A percentile compares a stretch with the other conserved stretches of the same genome.
Conservation (phyloP, 2,329 filamentous ascomycete genomes). For the Capronia coronata region DNA sequence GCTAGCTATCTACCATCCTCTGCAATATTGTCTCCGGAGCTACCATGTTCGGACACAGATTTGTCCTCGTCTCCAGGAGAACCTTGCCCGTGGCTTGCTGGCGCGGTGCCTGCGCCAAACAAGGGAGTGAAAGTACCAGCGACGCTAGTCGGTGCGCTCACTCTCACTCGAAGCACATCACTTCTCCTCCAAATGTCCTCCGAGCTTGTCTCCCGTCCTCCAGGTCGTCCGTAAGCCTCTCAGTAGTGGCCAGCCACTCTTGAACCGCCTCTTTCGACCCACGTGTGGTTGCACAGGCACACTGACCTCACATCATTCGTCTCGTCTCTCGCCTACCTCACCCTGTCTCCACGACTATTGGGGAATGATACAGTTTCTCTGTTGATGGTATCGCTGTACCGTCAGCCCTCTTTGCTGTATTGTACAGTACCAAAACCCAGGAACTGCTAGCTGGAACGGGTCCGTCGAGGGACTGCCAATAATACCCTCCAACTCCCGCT, state of each 20-base stretch:
- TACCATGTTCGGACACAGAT: conserved; percentile 12
- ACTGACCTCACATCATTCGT: conserved; percentile 1
- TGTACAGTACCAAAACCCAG: conserved; percentile 16
- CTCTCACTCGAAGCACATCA: conserved; percentile 2
- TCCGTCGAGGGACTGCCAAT: not conserved
- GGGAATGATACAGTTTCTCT: conserved; percentile 9
- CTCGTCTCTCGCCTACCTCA: not conserved
- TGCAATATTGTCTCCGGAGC: conserved; percentile 5
- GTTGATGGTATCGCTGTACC: conserved; percentile 1
- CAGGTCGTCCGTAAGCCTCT: not conserved
- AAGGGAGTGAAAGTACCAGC: not conserved
- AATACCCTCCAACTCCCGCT: not conserved
- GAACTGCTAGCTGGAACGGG: not conserved
- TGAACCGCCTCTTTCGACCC: conserved; percentile 6
- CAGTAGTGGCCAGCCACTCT: conserved; percentile 1
- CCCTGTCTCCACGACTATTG: conserved; percentile 14
- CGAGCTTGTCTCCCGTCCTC: not conserved
- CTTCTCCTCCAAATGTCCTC: not conserved
- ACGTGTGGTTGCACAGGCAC: conserved; percentile 9
- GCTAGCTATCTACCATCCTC: conserved; percentile 8
- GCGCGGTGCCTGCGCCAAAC: conserved; percentile 1
- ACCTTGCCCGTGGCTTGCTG: not conserved
- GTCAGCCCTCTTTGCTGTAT: conserved; percentile 10
- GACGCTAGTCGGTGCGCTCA: not conserved
- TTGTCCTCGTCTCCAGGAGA: not conserved